Percentiles rank a stretch among this genome's conserved stretches.
Evolutionary conservation across 2,329 filamentous ascomycete species (phyloP).

Genomic region (Xylaria sp.): DNA sequence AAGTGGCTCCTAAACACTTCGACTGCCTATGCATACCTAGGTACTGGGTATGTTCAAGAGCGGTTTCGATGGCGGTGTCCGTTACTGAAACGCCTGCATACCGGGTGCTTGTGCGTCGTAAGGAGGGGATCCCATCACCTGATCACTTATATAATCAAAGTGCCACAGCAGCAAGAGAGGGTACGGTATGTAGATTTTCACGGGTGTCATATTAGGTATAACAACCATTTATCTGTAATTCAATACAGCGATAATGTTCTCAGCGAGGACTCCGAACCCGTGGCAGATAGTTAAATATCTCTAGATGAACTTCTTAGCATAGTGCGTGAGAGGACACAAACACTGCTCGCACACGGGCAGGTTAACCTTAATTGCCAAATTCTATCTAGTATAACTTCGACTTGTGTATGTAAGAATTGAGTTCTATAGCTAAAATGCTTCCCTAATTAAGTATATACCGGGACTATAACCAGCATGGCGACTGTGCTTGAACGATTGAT

Average conservation of each 20-base stretch:
- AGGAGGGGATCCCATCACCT: not conserved
- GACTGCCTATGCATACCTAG: not conserved
- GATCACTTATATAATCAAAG: constrained; percentile 3
- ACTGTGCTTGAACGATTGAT: not conserved
- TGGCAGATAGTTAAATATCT: not conserved
- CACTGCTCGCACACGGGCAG: not conserved
- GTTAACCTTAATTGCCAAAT: not conserved
- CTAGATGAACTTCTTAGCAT: not conserved
- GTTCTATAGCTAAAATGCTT: not conserved
- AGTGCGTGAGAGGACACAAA: not conserved
- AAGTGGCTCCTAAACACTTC: not conserved
- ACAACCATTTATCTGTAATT: not conserved
- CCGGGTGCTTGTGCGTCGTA: not conserved
- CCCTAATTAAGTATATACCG: too few relatives aligned
- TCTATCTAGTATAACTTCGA: not conserved
- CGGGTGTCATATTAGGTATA: not conserved
- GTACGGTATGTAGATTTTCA: not conserved
- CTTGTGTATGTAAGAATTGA: not conserved
- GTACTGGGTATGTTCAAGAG: not conserved
- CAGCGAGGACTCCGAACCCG: not conserved
- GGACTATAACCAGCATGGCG: not conserved
- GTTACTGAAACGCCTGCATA: not conserved
- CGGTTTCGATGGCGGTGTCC: not conserved
- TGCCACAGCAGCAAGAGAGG: not conserved
- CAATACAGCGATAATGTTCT: not conserved